Evolutionary conservation across 176 grass and related monocot genomes (phyloP).

Genomic region (Zoysia pacifica): DNA sequence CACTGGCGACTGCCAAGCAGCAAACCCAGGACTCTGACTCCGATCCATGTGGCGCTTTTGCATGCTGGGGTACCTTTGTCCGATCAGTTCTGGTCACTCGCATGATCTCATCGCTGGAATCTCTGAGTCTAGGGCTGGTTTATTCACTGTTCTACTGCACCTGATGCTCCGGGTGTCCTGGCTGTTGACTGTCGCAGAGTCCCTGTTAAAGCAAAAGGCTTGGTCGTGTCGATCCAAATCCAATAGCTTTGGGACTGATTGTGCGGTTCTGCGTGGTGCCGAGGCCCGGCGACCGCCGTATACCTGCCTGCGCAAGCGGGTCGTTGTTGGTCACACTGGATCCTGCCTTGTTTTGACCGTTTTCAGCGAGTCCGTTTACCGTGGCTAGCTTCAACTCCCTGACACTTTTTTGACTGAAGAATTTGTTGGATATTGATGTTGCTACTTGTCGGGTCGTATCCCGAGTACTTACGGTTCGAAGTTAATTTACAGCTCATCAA

Average conservation of each 20-base stretch:
- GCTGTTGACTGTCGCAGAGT: not conserved
- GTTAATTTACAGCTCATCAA: too few relatives aligned
- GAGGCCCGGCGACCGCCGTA: too few relatives aligned
- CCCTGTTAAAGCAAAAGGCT: not conserved
- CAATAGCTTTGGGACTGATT: not conserved
- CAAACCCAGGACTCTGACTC: not conserved
- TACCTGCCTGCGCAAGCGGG: too few relatives aligned
- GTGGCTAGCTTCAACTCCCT: too few relatives aligned
- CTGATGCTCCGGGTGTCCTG: not conserved
- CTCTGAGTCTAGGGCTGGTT: not conserved
- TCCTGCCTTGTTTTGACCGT: not conserved
- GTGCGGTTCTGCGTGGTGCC: too few relatives aligned
- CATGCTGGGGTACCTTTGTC: not conserved
- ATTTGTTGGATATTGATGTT: too few relatives aligned
- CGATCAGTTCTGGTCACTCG: not conserved
- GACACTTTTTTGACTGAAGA: not conserved
- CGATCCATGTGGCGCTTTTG: conserved; percentile 14
- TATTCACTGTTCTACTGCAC: not conserved
- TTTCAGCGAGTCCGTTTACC: not conserved
- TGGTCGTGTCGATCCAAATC: conserved; percentile 8
- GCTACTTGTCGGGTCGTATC: too few relatives aligned
- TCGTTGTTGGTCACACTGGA: not conserved
- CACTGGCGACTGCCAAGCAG: not conserved
- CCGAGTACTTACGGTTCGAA: too few relatives aligned
- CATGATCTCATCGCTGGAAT: conserved; percentile 24